Evolutionary conservation across 371 early-diverging fungal genomes (phyloP).

Genomic region (Nematocida sp.): DNA sequence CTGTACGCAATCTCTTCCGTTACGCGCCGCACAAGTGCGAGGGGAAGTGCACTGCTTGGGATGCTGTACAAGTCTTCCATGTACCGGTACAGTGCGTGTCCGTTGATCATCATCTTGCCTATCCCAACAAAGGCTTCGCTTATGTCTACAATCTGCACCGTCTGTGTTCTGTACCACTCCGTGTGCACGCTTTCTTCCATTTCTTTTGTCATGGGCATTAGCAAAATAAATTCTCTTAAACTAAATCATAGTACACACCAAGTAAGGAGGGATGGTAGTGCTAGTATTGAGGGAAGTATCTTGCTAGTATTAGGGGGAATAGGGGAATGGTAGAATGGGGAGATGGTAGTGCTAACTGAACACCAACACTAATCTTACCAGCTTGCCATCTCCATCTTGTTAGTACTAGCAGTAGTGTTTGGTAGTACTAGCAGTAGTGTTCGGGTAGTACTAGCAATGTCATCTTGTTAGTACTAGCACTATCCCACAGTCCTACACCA

Average conservation of each 20-base stretch:
- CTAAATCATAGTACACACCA: constrained; percentile 1
- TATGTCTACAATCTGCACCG: constrained; percentile 33
- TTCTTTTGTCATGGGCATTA: constrained; percentile 47
- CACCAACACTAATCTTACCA: too few species aligned
- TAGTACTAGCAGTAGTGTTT: too few species aligned
- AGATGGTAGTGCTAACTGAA: too few species aligned
- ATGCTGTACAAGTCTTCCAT: constrained; percentile 40
- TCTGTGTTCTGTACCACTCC: constrained; percentile 32
- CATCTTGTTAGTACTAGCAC: too few species aligned
- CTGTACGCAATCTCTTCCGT: constrained; percentile 22
- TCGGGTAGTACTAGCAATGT: too few species aligned
- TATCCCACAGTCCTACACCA: too few species aligned
- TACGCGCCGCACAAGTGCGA: constrained; percentile 6
- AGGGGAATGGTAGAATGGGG: too few species aligned
- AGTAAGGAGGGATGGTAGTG: too few species aligned
- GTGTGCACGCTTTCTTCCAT: constrained; percentile 4
- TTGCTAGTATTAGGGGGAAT: too few species aligned
- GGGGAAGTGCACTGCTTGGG: constrained; percentile 14
- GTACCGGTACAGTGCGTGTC: constrained; percentile 38
- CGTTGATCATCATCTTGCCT: constrained; percentile 50
- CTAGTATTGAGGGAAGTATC: too few species aligned
- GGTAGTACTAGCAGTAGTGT: too few species aligned
- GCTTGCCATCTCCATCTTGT: too few species aligned
- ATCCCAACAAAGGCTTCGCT: constrained; percentile 52
- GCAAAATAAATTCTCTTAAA: constrained; percentile 22